Percentiles rank a stretch among this genome's conserved stretches.
phyloP scores from a whole-genome alignment of 2,329 filamentous ascomycete genomes.

The Colletotrichum falcatum region DNA sequence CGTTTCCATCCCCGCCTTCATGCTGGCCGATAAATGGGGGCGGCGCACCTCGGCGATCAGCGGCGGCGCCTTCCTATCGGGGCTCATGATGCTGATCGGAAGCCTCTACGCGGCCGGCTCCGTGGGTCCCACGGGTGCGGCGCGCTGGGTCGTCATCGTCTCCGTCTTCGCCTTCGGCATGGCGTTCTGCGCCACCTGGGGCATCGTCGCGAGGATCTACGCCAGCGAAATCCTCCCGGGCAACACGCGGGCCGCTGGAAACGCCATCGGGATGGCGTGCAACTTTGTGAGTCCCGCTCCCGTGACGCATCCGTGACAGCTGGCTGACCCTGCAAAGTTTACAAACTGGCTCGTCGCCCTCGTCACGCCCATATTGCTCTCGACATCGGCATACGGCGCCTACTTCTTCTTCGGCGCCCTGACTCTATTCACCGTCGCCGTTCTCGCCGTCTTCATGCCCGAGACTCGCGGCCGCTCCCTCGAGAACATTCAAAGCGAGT shows the following conservation, averaged over 20 bases:
- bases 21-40: conserved; percentile 69
- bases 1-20: conserved; percentile 67
- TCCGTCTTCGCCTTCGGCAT: conserved; percentile 63
- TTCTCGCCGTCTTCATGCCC: conserved; percentile 55
- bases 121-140: conserved; percentile 55
- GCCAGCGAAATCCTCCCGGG: conserved; percentile 68
- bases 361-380: conserved; percentile 55
- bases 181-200: conserved; percentile 63
- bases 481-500: conserved; percentile 60
- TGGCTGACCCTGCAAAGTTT: conserved; percentile 42
- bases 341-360: conserved; percentile 60
- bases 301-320: not conserved
- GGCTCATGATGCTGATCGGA: conserved; percentile 66
- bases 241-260: conserved; percentile 65
- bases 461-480: conserved; percentile 57
- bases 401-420: conserved; percentile 60
- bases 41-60: conserved; percentile 65
- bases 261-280: conserved; percentile 59
- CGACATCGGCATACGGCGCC: conserved; percentile 54
- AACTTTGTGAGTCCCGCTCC: conserved; percentile 47
- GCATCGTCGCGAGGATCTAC: conserved; percentile 67
- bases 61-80: conserved; percentile 63
- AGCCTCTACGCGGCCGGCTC: conserved; percentile 60
- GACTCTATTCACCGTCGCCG: conserved; percentile 51
- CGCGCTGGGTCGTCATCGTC: conserved; percentile 63